Evolutionary conservation across 306 rosid genomes (phyloP), one percentile per base, ranked within the genome.

Genomic region (Inga laurina): DNA sequence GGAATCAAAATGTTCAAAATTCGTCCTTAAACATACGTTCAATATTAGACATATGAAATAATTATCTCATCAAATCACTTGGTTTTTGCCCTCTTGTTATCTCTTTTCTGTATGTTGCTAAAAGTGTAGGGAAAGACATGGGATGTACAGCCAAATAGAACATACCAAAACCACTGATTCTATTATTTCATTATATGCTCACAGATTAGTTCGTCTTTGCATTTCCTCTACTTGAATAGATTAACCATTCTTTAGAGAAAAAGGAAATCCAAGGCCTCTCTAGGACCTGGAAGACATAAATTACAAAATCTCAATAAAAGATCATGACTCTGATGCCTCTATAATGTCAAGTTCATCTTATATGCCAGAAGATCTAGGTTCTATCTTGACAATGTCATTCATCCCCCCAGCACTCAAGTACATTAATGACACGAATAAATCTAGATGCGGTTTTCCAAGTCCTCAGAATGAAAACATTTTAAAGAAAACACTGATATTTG

Each of bases 371-470:
- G 35, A 56, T 54, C 37, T 32, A 22, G 74, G 13, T 46, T 46
- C 35, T 35, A 70, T 74, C 30, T 76, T 43, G 54, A 46, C 65
- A 45, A 44, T 41, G 56, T 14, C 43, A 44, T 43, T 69, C 46
- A 82, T 37, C 44, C 71, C 65, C 54, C 27, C 77, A 8, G 30
- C 30, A 27, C 43, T 54, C 81, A 56, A 69, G 77, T 9, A 70
- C 37, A 27, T 44, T 54, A 77, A n/a, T n/a, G 22, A 57, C 4
- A 82, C 56, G 32, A 14, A 7, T 45, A 56, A 52, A 44, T 56
- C 77, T 16, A 14, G 2, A 54, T 59, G 85, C 19, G 72, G 64
- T 77, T 62, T 69, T 62, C 45, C 35, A 52, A 27, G 82, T 67
- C 52, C 72, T 43, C 19, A 44, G 22, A 61, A 27, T 14, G 7